Evolutionary conservation across 2,329 filamentous ascomycete species (phyloP).

Genomic region (Aureobasidium sp.): DNA sequence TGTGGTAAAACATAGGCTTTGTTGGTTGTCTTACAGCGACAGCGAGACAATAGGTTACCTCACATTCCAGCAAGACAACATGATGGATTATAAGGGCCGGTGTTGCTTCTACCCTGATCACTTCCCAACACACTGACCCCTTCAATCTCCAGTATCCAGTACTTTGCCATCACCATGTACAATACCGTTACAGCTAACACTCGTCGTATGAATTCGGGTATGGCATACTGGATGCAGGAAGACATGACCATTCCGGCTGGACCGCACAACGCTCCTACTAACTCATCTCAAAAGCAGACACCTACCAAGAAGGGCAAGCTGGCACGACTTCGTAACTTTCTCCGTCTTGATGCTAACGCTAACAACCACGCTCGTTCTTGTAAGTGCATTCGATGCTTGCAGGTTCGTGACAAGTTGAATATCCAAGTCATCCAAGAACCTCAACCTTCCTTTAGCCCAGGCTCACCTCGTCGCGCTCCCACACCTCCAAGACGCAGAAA

Average conservation of each 20-base stretch:
- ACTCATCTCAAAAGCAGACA: neutral
- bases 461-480: constrained; percentile 1
- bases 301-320: neutral
- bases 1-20: neutral
- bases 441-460: neutral
- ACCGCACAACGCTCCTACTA: neutral
- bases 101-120: neutral
- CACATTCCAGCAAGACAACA: neutral
- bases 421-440: neutral
- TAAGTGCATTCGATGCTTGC: neutral
- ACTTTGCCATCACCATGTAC: neutral
- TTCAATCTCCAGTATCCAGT: neutral
- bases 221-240: neutral
- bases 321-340: neutral
- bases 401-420: neutral
- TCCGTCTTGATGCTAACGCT: neutral
- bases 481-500: constrained; percentile 2
- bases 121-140: neutral
- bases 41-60: neutral
- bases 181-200: neutral
- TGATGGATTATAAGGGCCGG: neutral
- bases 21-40: neutral
- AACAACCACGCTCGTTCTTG: neutral
- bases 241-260: constrained; percentile 8
- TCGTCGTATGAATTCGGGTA: neutral